phyloP scores from a whole-genome alignment of 768 basidiomycete genomes.

The Lyophyllum atratum region DNA sequence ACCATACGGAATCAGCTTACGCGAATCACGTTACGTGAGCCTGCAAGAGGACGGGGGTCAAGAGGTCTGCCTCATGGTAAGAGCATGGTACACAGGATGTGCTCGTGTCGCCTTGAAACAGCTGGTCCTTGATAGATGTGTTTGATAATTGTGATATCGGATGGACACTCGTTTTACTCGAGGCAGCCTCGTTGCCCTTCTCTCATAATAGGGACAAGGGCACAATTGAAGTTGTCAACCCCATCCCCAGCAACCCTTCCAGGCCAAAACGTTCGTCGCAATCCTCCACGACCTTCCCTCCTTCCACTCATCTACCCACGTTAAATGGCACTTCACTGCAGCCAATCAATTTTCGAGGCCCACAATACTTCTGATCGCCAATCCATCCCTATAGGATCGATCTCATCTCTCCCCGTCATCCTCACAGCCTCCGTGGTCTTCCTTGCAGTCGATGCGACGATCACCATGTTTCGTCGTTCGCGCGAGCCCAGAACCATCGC shows the following conservation, averaged over 20 bases:
- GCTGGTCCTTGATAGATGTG: conserved; percentile 7
- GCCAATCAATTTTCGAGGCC: conserved; percentile 14
- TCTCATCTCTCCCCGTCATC: conserved; percentile 30
- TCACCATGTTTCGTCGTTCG: conserved; percentile 21
- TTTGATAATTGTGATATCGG: conserved; percentile 7
- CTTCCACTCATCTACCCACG: not conserved
- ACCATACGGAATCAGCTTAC: not conserved
- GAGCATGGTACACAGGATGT: conserved; percentile 14
- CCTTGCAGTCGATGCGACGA: conserved; percentile 32
- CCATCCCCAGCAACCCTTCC: conserved; percentile 1
- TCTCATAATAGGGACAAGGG: conserved; percentile 12
- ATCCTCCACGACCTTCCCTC: not conserved
- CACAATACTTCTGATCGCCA: conserved; percentile 11
- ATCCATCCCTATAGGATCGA: conserved; percentile 14
- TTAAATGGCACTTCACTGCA: conserved; percentile 11
- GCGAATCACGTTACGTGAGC: not conserved
- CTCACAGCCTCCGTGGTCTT: conserved; percentile 34
- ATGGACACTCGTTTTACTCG: conserved; percentile 10
- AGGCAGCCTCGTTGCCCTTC: conserved; percentile 18
- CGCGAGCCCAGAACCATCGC: conserved; percentile 9
- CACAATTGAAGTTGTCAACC: conserved; percentile 3
- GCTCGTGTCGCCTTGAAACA: conserved; percentile 8
- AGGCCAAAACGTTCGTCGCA: not conserved
- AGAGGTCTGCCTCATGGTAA: conserved; percentile 20
- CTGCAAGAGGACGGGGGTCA: not conserved